phyloP scores from a whole-genome alignment of 305 asterid genomes.

The Galium porrigens region DNA sequence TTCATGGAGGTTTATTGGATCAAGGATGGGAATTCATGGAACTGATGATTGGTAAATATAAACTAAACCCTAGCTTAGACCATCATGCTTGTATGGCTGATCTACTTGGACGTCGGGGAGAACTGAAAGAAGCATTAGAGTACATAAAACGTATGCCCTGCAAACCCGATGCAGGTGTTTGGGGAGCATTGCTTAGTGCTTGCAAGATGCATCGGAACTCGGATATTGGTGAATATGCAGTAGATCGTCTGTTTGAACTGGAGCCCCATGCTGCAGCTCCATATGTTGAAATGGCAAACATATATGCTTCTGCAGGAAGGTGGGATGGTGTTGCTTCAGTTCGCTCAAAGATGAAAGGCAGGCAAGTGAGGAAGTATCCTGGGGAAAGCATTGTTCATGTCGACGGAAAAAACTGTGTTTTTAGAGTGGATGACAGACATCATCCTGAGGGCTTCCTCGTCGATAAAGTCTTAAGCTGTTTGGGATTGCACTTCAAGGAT shows the following conservation, averaged over 20 bases:
- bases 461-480: constrained; percentile 26
- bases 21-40: constrained; percentile 32
- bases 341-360: constrained; percentile 37
- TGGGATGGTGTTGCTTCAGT: constrained; percentile 41
- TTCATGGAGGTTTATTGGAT: constrained; percentile 47
- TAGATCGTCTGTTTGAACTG: constrained; percentile 26
- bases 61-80: constrained; percentile 31
- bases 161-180: constrained; percentile 49
- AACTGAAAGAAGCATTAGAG: constrained; percentile 38
- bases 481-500: constrained; percentile 37
- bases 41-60: constrained; percentile 27
- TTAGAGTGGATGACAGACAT: constrained; percentile 46
- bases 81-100: constrained; percentile 50
- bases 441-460: constrained; percentile 25
- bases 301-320: constrained; percentile 41
- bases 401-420: constrained; percentile 29
- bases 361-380: constrained; percentile 36
- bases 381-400: constrained; percentile 42
- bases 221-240: constrained; percentile 39
- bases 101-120: constrained; percentile 52
- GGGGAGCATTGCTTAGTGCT: constrained; percentile 50
- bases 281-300: constrained; percentile 54
- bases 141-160: constrained; percentile 38
- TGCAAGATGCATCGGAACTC: constrained; percentile 40
- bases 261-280: constrained; percentile 53